These are phyloP conservation scores for Fusarium euwallaceae DNA, from an alignment of 2,329 filamentous ascomycete species.

Conservation along the genomic window DNA sequence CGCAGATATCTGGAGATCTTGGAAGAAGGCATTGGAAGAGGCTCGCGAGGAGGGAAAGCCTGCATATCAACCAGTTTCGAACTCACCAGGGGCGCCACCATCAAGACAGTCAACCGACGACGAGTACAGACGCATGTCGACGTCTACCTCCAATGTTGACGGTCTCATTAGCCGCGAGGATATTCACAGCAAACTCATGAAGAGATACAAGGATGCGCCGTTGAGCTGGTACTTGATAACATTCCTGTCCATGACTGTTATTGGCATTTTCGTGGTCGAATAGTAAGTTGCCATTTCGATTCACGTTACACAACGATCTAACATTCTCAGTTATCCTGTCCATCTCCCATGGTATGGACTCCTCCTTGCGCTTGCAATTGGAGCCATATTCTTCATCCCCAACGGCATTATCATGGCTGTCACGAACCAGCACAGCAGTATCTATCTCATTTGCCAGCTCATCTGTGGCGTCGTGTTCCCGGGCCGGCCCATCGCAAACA, in stretches of 20 bases:
- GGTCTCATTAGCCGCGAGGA: slow-evolving; percentile 79
- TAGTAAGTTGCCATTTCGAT: too few species aligned
- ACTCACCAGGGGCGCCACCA: slow-evolving; percentile 39
- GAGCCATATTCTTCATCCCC: slow-evolving; percentile 86
- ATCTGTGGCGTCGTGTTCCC: slow-evolving; percentile 87
- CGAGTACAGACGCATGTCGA: slow-evolving; percentile 44
- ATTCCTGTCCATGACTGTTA: slow-evolving; percentile 79
- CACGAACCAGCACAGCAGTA: slow-evolving; percentile 88
- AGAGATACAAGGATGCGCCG: slow-evolving; percentile 83
- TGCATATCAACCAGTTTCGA: slow-evolving; percentile 66
- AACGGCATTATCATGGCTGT: slow-evolving; percentile 95
- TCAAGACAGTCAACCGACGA: slow-evolving; percentile 35
- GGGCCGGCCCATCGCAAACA: slow-evolving; percentile 88
- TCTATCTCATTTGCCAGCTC: slow-evolving; percentile 88
- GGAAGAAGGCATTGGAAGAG: slow-evolving; percentile 77
- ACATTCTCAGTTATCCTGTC: slow-evolving; percentile 75
- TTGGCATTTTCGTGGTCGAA: slow-evolving; percentile 87
- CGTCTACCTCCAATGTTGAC: slow-evolving; percentile 59
- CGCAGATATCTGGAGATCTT: slow-evolving; percentile 83
- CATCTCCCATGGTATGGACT: slow-evolving; percentile 90
- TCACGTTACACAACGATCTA: too few species aligned
- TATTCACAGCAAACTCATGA: slow-evolving; percentile 88
- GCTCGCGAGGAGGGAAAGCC: slow-evolving; percentile 64
- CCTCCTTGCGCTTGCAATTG: slow-evolving; percentile 81
- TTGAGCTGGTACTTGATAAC: slow-evolving; percentile 85